Conservation (phyloP, 2,329 filamentous ascomycete genomes). For the Nothomitra cinnamomea region DNA sequence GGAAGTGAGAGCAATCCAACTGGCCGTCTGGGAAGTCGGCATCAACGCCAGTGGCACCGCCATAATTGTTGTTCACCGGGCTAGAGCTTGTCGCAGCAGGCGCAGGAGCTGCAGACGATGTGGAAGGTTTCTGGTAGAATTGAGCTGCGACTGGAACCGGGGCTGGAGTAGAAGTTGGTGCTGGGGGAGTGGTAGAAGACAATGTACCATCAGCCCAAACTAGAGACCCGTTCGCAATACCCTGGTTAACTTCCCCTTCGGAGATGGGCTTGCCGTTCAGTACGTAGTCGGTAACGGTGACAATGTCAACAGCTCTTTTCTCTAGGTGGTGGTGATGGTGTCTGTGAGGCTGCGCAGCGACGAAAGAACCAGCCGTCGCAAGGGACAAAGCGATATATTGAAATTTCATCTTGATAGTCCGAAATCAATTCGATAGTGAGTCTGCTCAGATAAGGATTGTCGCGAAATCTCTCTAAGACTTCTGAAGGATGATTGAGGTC, state of each 20-base stretch:
- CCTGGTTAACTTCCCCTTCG: constrained; percentile 47
- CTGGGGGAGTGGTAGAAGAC: constrained; percentile 10
- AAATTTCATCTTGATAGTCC: constrained; percentile 4
- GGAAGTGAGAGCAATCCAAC: constrained; percentile 56
- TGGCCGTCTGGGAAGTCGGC: constrained; percentile 59
- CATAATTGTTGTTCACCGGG: constrained; percentile 12
- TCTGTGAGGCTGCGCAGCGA: constrained; percentile 38
- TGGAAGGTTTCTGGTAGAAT: constrained; percentile 33
- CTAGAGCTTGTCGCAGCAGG: constrained; percentile 14
- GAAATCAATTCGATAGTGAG: constrained; percentile 1
- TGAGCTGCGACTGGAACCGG: constrained; percentile 24
- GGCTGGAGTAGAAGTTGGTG: constrained; percentile 17
- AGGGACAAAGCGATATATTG: constrained; percentile 2
- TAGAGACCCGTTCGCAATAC: constrained; percentile 50
- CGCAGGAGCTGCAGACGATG: constrained; percentile 19
- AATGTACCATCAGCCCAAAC: constrained; percentile 40
- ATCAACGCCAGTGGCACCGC: constrained; percentile 36
- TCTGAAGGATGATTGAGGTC: neutral
- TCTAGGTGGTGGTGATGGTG: constrained; percentile 37
- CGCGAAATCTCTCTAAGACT: constrained; percentile 5
- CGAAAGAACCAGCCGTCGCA: constrained; percentile 21
- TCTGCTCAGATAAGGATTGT: constrained; percentile 3
- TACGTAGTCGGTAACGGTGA: constrained; percentile 51
- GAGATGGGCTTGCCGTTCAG: constrained; percentile 44
- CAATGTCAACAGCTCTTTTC: constrained; percentile 34